A percentile compares a stretch with the other conserved stretches of the same genome.
Evolutionary conservation across 371 early-diverging fungal genomes (phyloP).

Genomic region (Mortierella polycephala): DNA sequence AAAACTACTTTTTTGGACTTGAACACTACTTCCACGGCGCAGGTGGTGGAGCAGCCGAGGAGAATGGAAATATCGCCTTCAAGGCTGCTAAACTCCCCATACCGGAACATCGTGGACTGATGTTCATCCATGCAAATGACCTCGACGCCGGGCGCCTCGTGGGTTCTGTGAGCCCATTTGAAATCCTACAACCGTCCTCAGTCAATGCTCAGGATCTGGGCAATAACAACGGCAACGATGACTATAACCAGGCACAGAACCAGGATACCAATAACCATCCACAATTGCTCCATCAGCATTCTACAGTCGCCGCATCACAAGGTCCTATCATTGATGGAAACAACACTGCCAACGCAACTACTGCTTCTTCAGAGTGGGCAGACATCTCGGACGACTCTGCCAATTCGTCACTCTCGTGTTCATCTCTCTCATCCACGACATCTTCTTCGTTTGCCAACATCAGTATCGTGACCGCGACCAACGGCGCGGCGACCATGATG

Average conservation of each 20-base stretch:
- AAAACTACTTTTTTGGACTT: conserved; percentile 70
- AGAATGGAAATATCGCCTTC: neutral
- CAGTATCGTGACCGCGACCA: conserved; percentile 1
- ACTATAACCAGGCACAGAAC: conserved; percentile 10
- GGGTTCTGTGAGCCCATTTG: conserved; percentile 53
- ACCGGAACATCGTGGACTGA: conserved; percentile 46
- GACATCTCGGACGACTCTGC: conserved; percentile 38
- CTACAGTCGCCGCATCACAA: neutral
- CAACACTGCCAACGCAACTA: conserved; percentile 5
- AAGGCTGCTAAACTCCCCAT: conserved; percentile 27
- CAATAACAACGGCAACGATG: conserved; percentile 6
- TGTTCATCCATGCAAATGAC: conserved; percentile 49
- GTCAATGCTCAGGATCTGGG: conserved; percentile 5
- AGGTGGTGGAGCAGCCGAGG: neutral
- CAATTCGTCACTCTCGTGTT: conserved; percentile 33
- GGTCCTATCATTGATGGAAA: neutral
- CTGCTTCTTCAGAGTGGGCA: conserved; percentile 29
- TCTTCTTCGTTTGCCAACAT: conserved; percentile 8
- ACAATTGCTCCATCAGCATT: conserved; percentile 43
- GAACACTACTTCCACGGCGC: conserved; percentile 45
- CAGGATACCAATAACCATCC: conserved; percentile 52
- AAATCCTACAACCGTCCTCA: conserved; percentile 42
- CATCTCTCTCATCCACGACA: conserved; percentile 35
- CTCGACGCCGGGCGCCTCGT: conserved; percentile 50
- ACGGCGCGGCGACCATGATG: neutral